phyloP scores from a whole-genome alignment of 2,329 filamentous ascomycete genomes.

The Talaromyces amestolkiae region DNA sequence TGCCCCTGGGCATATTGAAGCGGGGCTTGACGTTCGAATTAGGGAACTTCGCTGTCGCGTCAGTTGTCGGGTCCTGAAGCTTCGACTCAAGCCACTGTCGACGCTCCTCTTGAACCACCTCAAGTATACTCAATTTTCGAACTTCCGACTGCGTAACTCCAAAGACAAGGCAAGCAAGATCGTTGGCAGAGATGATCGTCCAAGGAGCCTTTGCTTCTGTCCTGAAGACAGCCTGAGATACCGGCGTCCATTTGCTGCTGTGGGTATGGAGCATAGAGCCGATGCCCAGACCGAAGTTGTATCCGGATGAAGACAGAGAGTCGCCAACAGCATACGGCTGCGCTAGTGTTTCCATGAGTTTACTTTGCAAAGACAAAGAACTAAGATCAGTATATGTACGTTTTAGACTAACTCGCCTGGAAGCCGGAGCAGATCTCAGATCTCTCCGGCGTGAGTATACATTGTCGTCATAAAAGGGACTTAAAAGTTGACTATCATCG shows the following conservation, averaged over 20 bases:
- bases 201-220: conserved; percentile 88
- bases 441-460: conserved; percentile 31
- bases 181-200: conserved; percentile 95
- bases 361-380: conserved; percentile 72
- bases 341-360: conserved; percentile 78
- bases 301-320: conserved; percentile 37
- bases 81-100: conserved; percentile 87
- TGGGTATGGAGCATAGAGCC: conserved; percentile 73
- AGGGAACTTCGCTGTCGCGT: conserved; percentile 39
- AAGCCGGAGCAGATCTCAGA: conserved; percentile 48
- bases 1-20: conserved; percentile 52
- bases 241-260: conserved; percentile 83
- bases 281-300: conserved; percentile 41
- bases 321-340: conserved; percentile 70
- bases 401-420: conserved; percentile 69
- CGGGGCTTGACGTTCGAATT: conserved; percentile 36
- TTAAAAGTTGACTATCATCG: conserved; percentile 29
- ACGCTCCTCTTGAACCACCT: conserved; percentile 88
- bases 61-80: conserved; percentile 63
- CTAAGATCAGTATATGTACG: conserved; percentile 84
- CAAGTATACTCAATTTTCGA: conserved; percentile 87
- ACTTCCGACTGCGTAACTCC: conserved; percentile 97
- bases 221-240: conserved; percentile 94
- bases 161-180: conserved; percentile 94
- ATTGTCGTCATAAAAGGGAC: conserved; percentile 33